A percentile compares a stretch with the other conserved stretches of the same genome.
phyloP scores from a whole-genome alignment of 2,329 filamentous ascomycete genomes.

The Apiospora arundinis region DNA sequence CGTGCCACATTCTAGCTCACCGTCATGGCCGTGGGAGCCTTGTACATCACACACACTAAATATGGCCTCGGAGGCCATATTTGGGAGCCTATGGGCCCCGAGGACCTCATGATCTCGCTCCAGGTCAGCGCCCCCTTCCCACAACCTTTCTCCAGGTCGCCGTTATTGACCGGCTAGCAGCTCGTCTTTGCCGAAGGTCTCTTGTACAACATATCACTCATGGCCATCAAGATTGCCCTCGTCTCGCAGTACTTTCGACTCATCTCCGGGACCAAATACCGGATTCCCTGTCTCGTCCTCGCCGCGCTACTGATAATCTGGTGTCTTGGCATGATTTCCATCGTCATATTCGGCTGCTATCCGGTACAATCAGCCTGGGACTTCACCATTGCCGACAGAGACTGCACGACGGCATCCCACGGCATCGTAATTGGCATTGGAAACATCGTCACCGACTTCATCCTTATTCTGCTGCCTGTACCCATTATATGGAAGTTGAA shows the following conservation, averaged over 20 bases:
- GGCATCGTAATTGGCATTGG: conserved; percentile 8
- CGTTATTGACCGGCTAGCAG: too few relatives aligned
- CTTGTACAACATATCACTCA: conserved; percentile 41
- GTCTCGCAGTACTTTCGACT: conserved; percentile 42
- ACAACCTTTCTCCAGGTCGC: too few relatives aligned
- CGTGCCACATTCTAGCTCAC: neutral
- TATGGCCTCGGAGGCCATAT: conserved; percentile 5
- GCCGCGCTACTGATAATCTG: neutral
- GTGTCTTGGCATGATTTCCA: neutral
- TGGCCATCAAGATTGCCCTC: conserved; percentile 40
- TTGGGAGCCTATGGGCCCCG: neutral
- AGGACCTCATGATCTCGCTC: neutral
- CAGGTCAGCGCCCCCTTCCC: neutral
- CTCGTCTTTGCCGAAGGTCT: conserved; percentile 25
- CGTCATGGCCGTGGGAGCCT: neutral
- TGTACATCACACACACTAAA: neutral
- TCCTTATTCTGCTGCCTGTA: conserved; percentile 11
- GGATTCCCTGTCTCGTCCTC: conserved; percentile 1
- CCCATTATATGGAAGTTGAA: conserved; percentile 7
- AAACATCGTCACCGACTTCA: conserved; percentile 21
- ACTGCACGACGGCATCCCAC: neutral
- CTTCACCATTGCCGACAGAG: neutral
- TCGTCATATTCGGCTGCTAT: neutral
- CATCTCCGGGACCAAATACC: conserved; percentile 25
- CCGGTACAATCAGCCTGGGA: conserved; percentile 14